These are phyloP conservation scores for Prunella vulgaris DNA, from an alignment of 257 asterid species.

Conservation along the genomic window DNA sequence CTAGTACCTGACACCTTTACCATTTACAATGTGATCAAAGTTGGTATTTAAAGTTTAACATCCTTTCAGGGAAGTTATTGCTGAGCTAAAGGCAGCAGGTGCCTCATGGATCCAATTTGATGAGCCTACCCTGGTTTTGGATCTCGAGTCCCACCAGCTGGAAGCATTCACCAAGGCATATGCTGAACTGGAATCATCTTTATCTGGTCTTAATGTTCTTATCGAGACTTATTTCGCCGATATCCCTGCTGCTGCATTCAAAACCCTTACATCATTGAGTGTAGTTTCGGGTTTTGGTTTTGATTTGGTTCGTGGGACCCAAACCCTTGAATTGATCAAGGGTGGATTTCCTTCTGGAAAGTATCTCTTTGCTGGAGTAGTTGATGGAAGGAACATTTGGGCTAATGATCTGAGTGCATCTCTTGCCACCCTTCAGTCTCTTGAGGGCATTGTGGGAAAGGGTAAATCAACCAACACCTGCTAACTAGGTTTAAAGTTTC, in stretches of 20 bases:
- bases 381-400: slow-evolving; percentile 99
- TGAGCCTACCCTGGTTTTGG: slow-evolving; percentile 87
- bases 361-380: slow-evolving; percentile 91
- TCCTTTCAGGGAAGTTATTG: slow-evolving; percentile 75
- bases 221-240: slow-evolving; percentile 88
- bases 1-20: background rate
- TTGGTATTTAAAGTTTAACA: slow-evolving; percentile 7
- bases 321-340: slow-evolving; percentile 78
- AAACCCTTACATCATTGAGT: slow-evolving; percentile 63
- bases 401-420: slow-evolving; percentile 87
- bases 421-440: slow-evolving; percentile 51
- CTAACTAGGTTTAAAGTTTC: background rate
- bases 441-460: slow-evolving; percentile 85
- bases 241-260: slow-evolving; percentile 71
- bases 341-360: slow-evolving; percentile 82
- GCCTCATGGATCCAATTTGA: slow-evolving; percentile 95
- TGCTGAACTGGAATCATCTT: slow-evolving; percentile 60
- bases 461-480: slow-evolving; percentile 36
- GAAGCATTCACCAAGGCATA: slow-evolving; percentile 87
- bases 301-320: slow-evolving; percentile 82
- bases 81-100: slow-evolving; percentile 91
- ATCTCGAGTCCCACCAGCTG: slow-evolving; percentile 80
- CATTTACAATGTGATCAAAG: background rate
- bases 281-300: slow-evolving; percentile 81
- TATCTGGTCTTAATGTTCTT: slow-evolving; percentile 64